These are phyloP conservation scores for Heritiera littoralis DNA, from an alignment of 345 rosid species.

Conservation along the genomic window DNA sequence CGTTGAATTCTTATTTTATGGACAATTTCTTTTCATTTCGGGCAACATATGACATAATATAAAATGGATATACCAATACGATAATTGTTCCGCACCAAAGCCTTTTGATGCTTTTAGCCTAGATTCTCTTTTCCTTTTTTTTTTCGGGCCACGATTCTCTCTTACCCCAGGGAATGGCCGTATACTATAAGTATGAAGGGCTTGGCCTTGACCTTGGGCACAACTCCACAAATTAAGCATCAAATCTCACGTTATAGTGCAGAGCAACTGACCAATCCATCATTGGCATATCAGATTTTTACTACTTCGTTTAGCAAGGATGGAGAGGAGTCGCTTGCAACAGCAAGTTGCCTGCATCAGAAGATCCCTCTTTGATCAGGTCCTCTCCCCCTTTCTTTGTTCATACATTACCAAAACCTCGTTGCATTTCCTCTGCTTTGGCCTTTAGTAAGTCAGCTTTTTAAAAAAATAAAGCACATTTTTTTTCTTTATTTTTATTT, in stretches of 20 bases:
- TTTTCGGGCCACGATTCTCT: too few relatives aligned
- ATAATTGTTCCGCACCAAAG: background rate
- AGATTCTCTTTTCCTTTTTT: background rate
- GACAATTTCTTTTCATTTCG: background rate
- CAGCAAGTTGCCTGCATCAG: slow-evolving; percentile 47
- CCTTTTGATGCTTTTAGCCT: background rate
- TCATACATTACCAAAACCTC: too few relatives aligned
- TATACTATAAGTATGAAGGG: background rate
- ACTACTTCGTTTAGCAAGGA: background rate
- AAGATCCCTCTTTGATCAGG: slow-evolving; percentile 75
- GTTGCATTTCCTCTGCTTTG: background rate
- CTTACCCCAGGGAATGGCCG: background rate
- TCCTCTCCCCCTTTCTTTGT: slow-evolving; percentile 3
- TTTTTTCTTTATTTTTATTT: too few relatives aligned
- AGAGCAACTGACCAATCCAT: background rate
- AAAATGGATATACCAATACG: background rate
- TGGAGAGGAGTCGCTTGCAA: slow-evolving; percentile 35
- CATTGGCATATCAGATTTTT: background rate
- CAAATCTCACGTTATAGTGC: background rate
- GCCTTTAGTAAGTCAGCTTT: background rate
- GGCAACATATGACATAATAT: background rate
- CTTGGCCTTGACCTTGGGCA: background rate
- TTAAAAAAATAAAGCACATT: background rate
- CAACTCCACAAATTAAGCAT: background rate
- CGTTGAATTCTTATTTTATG: background rate